Evolutionary conservation across 2,329 filamentous ascomycete species (phyloP).

Genomic region (Colletotrichum higginsianum): DNA sequence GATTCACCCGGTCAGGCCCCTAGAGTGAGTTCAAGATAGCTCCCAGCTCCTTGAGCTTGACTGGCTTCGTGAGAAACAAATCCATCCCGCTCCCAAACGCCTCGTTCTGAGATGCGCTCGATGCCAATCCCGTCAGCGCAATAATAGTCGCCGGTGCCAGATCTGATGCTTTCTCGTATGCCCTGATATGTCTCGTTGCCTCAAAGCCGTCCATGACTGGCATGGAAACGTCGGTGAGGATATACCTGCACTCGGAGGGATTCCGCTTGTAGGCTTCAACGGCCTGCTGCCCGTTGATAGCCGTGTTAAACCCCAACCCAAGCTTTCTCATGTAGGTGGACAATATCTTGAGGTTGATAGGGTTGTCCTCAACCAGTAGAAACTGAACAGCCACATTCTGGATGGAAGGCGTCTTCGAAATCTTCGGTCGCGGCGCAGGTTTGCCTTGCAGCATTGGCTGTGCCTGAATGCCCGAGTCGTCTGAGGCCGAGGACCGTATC

Average conservation of each 20-base stretch:
- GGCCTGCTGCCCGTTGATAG: constrained; percentile 52
- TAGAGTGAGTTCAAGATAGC: constrained; percentile 18
- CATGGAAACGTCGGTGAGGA: constrained; percentile 69
- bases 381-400: constrained; percentile 27
- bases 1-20: too few relatives aligned
- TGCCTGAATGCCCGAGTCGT: background rate
- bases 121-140: constrained; percentile 67
- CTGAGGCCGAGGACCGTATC: background rate
- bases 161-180: constrained; percentile 57
- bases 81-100: constrained; percentile 67
- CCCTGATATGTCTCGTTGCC: constrained; percentile 64
- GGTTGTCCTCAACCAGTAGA: constrained; percentile 58
- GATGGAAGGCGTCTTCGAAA: background rate
- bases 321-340: constrained; percentile 53
- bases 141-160: constrained; percentile 60
- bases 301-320: constrained; percentile 47
- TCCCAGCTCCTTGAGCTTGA: constrained; percentile 57
- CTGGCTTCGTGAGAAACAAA: constrained; percentile 68
- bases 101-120: constrained; percentile 64
- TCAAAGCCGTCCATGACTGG: constrained; percentile 68
- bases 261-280: constrained; percentile 48
- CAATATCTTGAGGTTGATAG: constrained; percentile 55
- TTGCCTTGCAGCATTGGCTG: background rate
- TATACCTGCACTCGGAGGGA: constrained; percentile 47
- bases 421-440: background rate